phyloP scores from a whole-genome alignment of 495 filamentous ascomycete genomes.

The Penicillium nucicola region DNA sequence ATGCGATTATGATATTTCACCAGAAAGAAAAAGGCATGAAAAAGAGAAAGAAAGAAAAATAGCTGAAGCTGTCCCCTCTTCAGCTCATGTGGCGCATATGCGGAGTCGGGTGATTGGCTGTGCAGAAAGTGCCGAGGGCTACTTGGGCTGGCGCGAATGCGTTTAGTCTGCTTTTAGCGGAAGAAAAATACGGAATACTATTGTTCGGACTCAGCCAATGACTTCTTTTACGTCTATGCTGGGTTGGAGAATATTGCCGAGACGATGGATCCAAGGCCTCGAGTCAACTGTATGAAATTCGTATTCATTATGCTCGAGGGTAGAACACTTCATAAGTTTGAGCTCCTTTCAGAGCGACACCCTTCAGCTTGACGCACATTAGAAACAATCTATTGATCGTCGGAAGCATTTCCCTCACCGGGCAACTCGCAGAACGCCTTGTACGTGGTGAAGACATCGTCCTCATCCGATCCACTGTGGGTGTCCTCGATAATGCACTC shows the following conservation, averaged over 20 bases:
- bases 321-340: slow-evolving; percentile 19
- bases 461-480: slow-evolving; percentile 37
- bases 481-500: slow-evolving; percentile 75
- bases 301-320: no score
- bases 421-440: slow-evolving; percentile 93
- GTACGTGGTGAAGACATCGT: slow-evolving; percentile 76
- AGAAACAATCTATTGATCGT: slow-evolving; percentile 32
- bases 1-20: no score
- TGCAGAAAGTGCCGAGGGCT: no score
- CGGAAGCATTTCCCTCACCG: slow-evolving; percentile 46
- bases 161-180: no score
- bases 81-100: neutral
- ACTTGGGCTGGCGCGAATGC: no score
- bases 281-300: no score
- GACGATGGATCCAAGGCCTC: no score
- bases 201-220: no score
- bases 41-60: neutral
- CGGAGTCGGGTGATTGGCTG: neutral
- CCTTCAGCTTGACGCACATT: slow-evolving; percentile 15
- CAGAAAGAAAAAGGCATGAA: neutral
- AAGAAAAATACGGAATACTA: no score
- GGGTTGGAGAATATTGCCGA: no score
- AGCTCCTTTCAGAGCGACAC: slow-evolving; percentile 11
- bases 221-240: no score
- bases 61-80: neutral